These are phyloP conservation scores for Pythium biforme DNA, from an alignment of 352 stramenopile species.

Conservation along the genomic window DNA sequence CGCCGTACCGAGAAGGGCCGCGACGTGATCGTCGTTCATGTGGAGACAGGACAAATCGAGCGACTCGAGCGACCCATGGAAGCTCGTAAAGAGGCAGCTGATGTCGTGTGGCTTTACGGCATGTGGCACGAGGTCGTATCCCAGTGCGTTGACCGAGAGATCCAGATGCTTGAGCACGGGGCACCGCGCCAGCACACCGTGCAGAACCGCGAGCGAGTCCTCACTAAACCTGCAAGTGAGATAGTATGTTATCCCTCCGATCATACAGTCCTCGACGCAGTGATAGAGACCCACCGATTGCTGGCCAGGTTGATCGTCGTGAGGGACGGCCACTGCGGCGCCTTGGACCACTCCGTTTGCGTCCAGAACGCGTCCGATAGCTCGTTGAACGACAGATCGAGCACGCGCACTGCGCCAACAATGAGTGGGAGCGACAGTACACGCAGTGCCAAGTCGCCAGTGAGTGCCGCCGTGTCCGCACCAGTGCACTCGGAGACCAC, in stretches of 20 bases:
- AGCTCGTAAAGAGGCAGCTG: neutral
- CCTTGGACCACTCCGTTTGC: constrained; percentile 12
- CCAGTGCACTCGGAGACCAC: constrained; percentile 26
- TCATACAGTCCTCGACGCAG: too few relatives aligned
- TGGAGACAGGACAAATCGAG: constrained; percentile 55
- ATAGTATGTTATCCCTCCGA: too few relatives aligned
- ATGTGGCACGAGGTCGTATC: constrained; percentile 2
- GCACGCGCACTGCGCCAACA: constrained; percentile 13
- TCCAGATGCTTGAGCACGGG: constrained; percentile 37
- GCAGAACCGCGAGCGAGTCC: constrained; percentile 23
- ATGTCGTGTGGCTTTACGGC: neutral
- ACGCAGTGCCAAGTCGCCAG: constrained; percentile 24
- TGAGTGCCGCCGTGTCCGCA: constrained; percentile 3
- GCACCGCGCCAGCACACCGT: constrained; percentile 31
- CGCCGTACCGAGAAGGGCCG: constrained; percentile 16
- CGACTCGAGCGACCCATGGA: constrained; percentile 11
- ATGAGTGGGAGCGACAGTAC: constrained; percentile 12
- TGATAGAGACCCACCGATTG: constrained; percentile 42
- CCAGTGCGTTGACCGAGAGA: constrained; percentile 49
- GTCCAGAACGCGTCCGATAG: constrained; percentile 42
- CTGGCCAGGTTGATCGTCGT: constrained; percentile 44
- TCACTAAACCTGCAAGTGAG: constrained; percentile 32
- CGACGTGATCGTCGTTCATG: constrained; percentile 27
- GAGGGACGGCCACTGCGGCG: constrained; percentile 27
- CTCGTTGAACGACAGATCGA: constrained; percentile 62